Conservation (phyloP, 805 yeast genomes). For the Myxozyma vanderwaltii region DNA sequence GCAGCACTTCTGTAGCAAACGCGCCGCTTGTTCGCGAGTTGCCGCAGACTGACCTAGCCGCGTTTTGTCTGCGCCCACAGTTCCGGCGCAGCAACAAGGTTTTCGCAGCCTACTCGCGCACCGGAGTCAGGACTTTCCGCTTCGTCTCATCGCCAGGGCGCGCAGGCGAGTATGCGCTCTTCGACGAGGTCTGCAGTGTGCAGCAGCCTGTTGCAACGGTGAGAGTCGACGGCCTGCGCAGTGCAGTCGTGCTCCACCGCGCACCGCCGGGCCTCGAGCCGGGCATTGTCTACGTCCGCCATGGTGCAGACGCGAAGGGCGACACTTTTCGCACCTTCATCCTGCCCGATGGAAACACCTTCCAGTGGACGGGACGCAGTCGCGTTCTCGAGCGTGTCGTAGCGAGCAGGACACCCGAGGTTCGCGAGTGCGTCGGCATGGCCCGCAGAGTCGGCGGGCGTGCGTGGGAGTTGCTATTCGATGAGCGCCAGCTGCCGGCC, state of each 20-base stretch:
- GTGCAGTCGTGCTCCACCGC: constrained; percentile 14
- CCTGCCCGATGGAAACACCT: constrained; percentile 59
- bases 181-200: too few relatives aligned
- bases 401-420: constrained; percentile 42
- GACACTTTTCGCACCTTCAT: constrained; percentile 64
- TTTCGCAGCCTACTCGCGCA: constrained; percentile 16
- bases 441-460: constrained; percentile 55
- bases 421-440: constrained; percentile 64
- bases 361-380: constrained; percentile 67
- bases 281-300: constrained; percentile 65
- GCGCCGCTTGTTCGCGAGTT: constrained; percentile 28
- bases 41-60: constrained; percentile 26
- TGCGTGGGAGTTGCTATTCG: constrained; percentile 59
- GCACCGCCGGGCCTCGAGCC: constrained; percentile 36
- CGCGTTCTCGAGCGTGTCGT: constrained; percentile 54
- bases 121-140: constrained; percentile 18
- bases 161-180: too few relatives aligned
- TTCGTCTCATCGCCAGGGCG: too few relatives aligned
- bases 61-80: constrained; percentile 30
- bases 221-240: constrained; percentile 13
- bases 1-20: too few relatives aligned
- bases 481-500: constrained; percentile 56
- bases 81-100: constrained; percentile 22
- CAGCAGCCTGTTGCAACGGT: constrained; percentile 21
- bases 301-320: constrained; percentile 61